Base-by-base conservation (phyloP, 1,139 yeast species). In the Magnusiomyces ingens region DNA sequence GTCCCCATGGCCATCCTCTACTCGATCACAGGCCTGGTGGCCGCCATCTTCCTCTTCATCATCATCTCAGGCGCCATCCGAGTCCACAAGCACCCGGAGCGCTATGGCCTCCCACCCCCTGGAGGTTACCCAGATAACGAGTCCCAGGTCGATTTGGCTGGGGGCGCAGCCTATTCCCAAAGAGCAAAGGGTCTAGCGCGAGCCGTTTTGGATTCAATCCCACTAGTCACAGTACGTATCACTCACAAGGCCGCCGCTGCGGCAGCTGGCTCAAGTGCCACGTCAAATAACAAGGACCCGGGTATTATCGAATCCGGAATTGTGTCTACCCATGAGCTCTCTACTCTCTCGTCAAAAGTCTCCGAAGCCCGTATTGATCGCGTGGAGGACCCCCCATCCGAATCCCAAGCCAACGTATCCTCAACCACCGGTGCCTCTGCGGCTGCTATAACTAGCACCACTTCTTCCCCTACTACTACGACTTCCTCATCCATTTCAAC, bases 151-250 rank as follows among this genome's bases (percentile, higher is more conserved):
- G 40, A 32, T 4, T n/a, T 17, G 13, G 26, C 6, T 5, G 43
- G 18, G 22, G 45, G 49, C 1, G 48, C 40, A 17, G 52, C 52
- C 1, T 60, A 62, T 43, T 48, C 67, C 4, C 41, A 49, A 35
- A 53, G 62, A 19, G 72, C 72, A 12, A 64, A 62, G 35, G 72
- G 72, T 1, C 59, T 69, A 21, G 73, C 73, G 2, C 57, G 70
- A 22, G 73, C 73, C 1, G 71, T 69, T 21, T 58, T 69, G 43
- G 73, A 69, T 55, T 66, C 73, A 3, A 67, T 69, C 45, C 73
- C 73, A 1, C 56, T 69, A 17, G 70, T 69, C 15, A 58, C 63
- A 37, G 64, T 67, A 26, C 63, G 61, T 12, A 59, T 57, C 38
- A 44, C 51, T 35, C 51, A 52, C 38, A 37, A 45, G 29, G 11